These are phyloP conservation scores for Amanita polypyramis DNA, from an alignment of 768 basidiomycete genomes.

Conservation along the genomic window DNA sequence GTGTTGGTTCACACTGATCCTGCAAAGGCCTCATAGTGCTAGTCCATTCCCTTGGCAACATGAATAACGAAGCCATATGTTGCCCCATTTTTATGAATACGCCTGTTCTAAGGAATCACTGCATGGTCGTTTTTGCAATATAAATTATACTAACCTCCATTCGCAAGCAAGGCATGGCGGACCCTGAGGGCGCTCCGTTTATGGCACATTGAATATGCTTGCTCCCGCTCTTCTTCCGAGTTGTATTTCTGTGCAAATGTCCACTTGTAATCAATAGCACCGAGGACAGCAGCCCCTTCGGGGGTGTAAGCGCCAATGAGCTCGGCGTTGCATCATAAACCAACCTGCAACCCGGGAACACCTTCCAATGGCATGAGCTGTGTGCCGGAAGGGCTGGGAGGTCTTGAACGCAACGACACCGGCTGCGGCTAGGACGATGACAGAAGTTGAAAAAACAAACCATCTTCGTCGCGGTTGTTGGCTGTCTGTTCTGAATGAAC, in stretches of 20 bases:
- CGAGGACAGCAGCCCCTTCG: constrained; percentile 48
- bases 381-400: constrained; percentile 66
- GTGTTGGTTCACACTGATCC: constrained; percentile 89
- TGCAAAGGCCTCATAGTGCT: constrained; percentile 52
- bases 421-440: constrained; percentile 24
- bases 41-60: constrained; percentile 45
- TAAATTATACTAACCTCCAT: constrained; percentile 53
- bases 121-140: background rate
- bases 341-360: constrained; percentile 72
- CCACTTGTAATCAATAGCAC: constrained; percentile 64
- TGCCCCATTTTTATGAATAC: constrained; percentile 90
- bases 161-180: constrained; percentile 73
- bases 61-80: constrained; percentile 59
- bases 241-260: constrained; percentile 46
- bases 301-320: constrained; percentile 14
- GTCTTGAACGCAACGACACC: constrained; percentile 50
- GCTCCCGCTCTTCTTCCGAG: constrained; percentile 36
- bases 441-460: constrained; percentile 27
- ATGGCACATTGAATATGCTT: constrained; percentile 73
- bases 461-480: constrained; percentile 14
- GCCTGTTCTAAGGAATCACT: constrained; percentile 26
- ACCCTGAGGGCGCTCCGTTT: constrained; percentile 71
- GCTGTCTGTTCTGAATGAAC: background rate
- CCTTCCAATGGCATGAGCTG: constrained; percentile 59
- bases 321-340: constrained; percentile 15